Percentiles rank a stretch among this genome's conserved stretches.
These are phyloP conservation scores for Rhodotorula toruloides DNA, from an alignment of 768 basidiomycete genomes.

Conservation along the genomic window DNA sequence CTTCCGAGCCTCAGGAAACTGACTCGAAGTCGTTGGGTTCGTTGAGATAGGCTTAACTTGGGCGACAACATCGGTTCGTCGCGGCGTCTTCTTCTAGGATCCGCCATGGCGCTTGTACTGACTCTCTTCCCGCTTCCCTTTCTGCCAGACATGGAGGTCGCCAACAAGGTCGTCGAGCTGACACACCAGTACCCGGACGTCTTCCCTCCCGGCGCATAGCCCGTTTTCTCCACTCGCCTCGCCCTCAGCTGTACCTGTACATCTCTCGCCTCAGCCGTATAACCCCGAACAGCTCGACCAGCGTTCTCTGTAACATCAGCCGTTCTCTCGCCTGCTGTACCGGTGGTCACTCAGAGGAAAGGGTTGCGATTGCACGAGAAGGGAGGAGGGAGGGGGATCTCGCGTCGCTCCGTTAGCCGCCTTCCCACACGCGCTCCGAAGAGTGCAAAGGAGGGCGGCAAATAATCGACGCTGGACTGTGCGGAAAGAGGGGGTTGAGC, in stretches of 20 bases:
- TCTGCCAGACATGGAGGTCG: constrained; percentile 21
- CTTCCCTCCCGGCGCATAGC: constrained; percentile 18
- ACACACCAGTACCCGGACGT: constrained; percentile 29
- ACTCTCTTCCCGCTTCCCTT: not conserved
- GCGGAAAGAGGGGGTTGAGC: not conserved
- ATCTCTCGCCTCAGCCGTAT: no score
- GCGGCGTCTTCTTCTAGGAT: not conserved
- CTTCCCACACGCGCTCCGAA: not conserved
- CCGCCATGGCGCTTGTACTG: not conserved
- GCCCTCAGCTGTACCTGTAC: not conserved
- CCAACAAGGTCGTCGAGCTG: constrained; percentile 26
- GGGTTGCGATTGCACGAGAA: not conserved
- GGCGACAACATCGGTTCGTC: constrained; percentile 24
- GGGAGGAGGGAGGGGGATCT: constrained; percentile 11
- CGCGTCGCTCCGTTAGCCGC: constrained; percentile 35
- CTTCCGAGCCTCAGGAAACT: not conserved
- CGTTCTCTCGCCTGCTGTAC: no score
- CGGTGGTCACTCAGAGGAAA: not conserved
- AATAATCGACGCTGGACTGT: constrained; percentile 25
- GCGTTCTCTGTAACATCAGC: no score
- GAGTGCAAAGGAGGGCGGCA: not conserved
- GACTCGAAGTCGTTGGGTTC: not conserved
- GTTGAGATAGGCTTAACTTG: constrained; percentile 21
- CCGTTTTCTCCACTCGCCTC: not conserved
- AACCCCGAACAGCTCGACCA: not conserved